A percentile compares a stretch with the other conserved stretches of the same genome.
Conservation (phyloP, 345 rosid species). For the Excoecaria agallocha region DNA sequence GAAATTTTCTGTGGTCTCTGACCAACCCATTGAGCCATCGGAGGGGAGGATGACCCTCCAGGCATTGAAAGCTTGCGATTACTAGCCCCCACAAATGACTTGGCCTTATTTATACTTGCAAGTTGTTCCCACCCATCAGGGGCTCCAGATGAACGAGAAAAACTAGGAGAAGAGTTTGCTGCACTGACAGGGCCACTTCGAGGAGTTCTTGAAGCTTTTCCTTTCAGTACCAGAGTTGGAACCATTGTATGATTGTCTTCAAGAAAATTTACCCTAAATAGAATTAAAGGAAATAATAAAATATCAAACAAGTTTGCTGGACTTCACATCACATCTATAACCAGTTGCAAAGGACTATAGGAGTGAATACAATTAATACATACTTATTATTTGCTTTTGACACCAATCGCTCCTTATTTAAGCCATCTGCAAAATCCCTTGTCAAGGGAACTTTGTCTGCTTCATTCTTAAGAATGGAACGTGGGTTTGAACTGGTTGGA, state of each 20-base stretch:
- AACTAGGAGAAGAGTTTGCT: slow-evolving; percentile 38
- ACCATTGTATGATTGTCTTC: slow-evolving; percentile 36
- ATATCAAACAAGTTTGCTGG: slow-evolving; percentile 1
- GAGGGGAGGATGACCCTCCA: slow-evolving; percentile 47
- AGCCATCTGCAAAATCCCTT: slow-evolving; percentile 36
- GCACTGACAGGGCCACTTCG: slow-evolving; percentile 42
- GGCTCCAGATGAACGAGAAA: slow-evolving; percentile 34
- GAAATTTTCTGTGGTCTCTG: slow-evolving; percentile 56
- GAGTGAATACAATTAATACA: slow-evolving; percentile 20
- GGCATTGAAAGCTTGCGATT: slow-evolving; percentile 48
- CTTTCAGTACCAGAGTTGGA: slow-evolving; percentile 38
- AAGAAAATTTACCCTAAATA: slow-evolving; percentile 37
- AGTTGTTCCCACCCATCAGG: slow-evolving; percentile 44
- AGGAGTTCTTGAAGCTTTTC: slow-evolving; percentile 49
- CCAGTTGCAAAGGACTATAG: background rate
- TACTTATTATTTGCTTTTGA: slow-evolving; percentile 47
- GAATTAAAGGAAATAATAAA: background rate
- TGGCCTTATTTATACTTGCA: slow-evolving; percentile 34
- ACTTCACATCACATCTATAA: background rate
- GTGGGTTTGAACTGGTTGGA: slow-evolving; percentile 29
- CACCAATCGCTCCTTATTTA: slow-evolving; percentile 41
- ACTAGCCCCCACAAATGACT: slow-evolving; percentile 32
- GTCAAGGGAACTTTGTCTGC: slow-evolving; percentile 40
- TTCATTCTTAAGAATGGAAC: slow-evolving; percentile 37
- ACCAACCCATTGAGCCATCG: slow-evolving; percentile 58